Percentiles rank a stretch among this genome's conserved stretches.
Evolutionary conservation across 192 early-diverging fungal species (phyloP).

Genomic region (Umbelopsis sp.): DNA sequence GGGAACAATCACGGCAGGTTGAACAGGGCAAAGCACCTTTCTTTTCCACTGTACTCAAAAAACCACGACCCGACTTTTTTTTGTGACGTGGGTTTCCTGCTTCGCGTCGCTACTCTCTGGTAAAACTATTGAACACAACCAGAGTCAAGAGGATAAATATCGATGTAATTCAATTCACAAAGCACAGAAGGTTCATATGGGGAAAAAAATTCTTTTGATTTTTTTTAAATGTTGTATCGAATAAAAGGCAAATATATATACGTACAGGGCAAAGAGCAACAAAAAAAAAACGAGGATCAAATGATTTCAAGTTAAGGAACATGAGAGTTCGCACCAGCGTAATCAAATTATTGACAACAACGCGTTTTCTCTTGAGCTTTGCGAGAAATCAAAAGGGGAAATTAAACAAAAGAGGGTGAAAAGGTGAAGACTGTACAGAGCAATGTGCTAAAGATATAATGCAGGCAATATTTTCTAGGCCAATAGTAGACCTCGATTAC

Average conservation of each 20-base stretch:
- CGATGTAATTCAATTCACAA: neutral
- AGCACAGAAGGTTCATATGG: neutral
- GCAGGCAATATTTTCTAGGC: conserved; percentile 1
- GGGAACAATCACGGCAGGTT: neutral
- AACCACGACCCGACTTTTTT: neutral
- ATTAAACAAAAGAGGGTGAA: conserved; percentile 26
- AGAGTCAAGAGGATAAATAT: too few species aligned
- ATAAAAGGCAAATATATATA: conserved; percentile 22
- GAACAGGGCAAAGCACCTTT: neutral
- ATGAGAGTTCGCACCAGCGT: conserved; percentile 4
- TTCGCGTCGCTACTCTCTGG: neutral
- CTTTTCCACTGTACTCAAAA: neutral
- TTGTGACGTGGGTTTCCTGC: neutral
- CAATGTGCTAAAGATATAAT: conserved; percentile 6
- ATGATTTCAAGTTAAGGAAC: conserved; percentile 8
- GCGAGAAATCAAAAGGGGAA: conserved; percentile 9
- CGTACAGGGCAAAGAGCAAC: conserved; percentile 11
- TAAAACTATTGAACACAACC: too few species aligned
- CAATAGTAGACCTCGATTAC: neutral
- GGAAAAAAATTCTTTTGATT: neutral
- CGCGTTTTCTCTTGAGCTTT: conserved; percentile 16
- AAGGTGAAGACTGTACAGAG: conserved; percentile 21
- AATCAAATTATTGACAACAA: conserved; percentile 4
- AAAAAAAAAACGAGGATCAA: conserved; percentile 13
- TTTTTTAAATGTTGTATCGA: conserved; percentile 11